Conservation (phyloP, 805 yeast species). For the baker's yeast (Saccharomyces cerevisiae) region DNA sequence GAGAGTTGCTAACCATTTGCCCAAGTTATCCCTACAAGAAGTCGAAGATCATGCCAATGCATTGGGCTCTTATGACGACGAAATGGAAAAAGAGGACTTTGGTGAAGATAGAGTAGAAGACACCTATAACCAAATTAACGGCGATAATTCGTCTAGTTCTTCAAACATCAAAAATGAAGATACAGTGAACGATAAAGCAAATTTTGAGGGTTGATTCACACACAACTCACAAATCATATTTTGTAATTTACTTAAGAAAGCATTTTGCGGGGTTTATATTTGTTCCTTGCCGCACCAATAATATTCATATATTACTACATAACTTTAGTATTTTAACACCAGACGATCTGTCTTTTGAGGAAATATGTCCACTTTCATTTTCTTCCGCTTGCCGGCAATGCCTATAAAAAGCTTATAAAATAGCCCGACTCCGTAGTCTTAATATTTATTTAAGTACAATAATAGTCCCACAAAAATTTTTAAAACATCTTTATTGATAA, state of each 20-base stretch:
- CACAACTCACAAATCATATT: neutral
- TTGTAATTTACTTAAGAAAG: neutral
- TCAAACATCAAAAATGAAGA: neutral
- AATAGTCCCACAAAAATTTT: too few relatives aligned
- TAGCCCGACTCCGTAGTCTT: too few relatives aligned
- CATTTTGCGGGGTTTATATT: neutral
- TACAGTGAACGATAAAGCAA: neutral
- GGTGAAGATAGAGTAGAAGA: constrained; percentile 15
- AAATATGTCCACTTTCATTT: neutral
- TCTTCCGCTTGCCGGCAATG: neutral
- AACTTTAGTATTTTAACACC: neutral
- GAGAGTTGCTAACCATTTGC: constrained; percentile 38
- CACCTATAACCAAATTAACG: neutral
- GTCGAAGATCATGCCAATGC: constrained; percentile 53
- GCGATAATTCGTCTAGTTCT: neutral
- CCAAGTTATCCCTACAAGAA: constrained; percentile 43
- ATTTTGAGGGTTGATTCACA: neutral
- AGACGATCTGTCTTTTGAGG: neutral
- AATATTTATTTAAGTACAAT: too few relatives aligned
- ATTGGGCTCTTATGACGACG: constrained; percentile 46
- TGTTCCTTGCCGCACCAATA: neutral
- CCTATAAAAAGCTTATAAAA: too few relatives aligned
- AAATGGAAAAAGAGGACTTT: constrained; percentile 27
- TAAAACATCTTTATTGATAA: too few relatives aligned
- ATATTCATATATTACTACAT: neutral